Conservation (phyloP, 2,329 filamentous ascomycete genomes). For the Phialophora expanda region DNA sequence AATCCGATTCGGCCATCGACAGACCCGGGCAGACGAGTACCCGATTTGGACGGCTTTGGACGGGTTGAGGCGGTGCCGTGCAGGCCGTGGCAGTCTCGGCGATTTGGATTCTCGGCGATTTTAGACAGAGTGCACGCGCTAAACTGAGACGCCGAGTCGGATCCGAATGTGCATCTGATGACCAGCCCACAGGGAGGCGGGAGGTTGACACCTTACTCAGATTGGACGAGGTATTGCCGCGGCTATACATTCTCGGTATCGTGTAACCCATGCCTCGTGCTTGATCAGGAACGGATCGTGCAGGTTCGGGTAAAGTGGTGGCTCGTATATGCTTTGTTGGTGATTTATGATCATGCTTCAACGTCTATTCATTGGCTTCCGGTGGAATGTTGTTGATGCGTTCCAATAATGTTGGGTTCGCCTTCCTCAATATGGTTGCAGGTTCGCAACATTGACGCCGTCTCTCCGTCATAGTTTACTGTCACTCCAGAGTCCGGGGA, state of each 20-base stretch:
- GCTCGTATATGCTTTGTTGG: background rate
- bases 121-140: background rate
- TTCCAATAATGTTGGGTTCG: background rate
- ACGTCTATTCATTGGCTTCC: background rate
- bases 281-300: slow-evolving; percentile 3
- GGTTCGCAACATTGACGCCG: background rate
- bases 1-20: background rate
- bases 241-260: background rate
- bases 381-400: background rate
- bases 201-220: no score
- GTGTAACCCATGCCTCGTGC: background rate
- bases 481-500: background rate
- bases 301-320: background rate
- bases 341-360: slow-evolving; percentile 1
- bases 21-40: background rate
- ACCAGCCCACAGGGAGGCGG: background rate
- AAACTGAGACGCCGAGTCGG: background rate
- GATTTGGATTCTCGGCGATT: no score
- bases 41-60: background rate
- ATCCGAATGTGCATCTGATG: slow-evolving; percentile 1
- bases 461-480: background rate
- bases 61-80: background rate
- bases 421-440: background rate
- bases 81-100: background rate
- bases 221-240: slow-evolving; percentile 1